Conservation (phyloP, 2,329 filamentous ascomycete genomes). For the Botryotinia narcissicola region DNA sequence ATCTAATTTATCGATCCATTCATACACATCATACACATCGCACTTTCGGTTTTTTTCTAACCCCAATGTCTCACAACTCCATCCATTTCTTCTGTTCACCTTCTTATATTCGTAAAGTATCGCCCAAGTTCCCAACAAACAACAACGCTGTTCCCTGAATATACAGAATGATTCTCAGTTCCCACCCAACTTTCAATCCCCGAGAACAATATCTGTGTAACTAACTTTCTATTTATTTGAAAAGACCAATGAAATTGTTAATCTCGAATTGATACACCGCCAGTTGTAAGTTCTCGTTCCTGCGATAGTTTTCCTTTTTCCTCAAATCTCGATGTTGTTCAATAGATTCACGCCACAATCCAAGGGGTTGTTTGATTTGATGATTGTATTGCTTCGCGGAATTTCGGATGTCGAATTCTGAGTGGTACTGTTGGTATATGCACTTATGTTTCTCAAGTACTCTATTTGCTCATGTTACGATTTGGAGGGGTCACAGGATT, state of each 20-base stretch:
- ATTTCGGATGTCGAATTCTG: conserved; percentile 13
- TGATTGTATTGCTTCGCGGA: neutral
- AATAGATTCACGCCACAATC: neutral
- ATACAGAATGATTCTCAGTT: neutral
- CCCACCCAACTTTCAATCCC: conserved; percentile 1
- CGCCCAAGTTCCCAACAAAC: neutral
- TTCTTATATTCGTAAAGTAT: conserved; percentile 4
- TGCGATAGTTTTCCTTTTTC: conserved; percentile 3
- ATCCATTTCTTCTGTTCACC: neutral
- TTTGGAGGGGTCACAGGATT: neutral
- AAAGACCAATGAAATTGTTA: neutral
- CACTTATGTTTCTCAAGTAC: neutral
- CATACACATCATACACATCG: neutral
- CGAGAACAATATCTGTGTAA: conserved; percentile 7
- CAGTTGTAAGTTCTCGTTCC: conserved; percentile 1
- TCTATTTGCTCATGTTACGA: neutral
- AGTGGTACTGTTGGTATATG: neutral
- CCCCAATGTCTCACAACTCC: neutral
- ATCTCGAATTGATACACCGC: conserved; percentile 16
- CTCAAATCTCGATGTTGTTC: neutral
- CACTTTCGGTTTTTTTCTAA: neutral
- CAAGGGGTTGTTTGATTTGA: conserved; percentile 3
- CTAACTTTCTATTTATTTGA: conserved; percentile 5
- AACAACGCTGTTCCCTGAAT: conserved; percentile 19
- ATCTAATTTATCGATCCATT: neutral